A percentile compares a stretch with the other conserved stretches of the same genome.
Conservation (phyloP, 192 early-diverging fungal genomes). For the Coemansia sp. region DNA sequence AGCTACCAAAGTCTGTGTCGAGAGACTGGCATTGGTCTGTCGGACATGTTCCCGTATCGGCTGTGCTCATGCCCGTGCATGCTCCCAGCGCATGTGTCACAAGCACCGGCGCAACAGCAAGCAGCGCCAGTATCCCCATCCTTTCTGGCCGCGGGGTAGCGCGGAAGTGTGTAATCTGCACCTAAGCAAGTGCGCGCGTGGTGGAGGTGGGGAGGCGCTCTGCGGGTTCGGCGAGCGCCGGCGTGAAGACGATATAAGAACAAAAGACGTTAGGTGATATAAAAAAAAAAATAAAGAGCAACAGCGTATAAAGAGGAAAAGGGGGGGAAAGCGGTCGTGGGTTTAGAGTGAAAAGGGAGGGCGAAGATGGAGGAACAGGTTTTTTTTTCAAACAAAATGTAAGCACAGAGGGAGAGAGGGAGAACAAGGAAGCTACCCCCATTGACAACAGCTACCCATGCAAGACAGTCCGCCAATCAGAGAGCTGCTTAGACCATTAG, state of each 20-base stretch:
- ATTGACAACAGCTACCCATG: not conserved
- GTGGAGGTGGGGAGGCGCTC: not conserved
- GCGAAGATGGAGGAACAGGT: slow-evolving; percentile 10
- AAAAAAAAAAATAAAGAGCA: not conserved
- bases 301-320: not conserved
- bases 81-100: slow-evolving; percentile 48
- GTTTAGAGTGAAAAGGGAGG: slow-evolving; percentile 4
- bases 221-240: slow-evolving; percentile 1
- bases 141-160: slow-evolving; percentile 1
- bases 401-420: slow-evolving; percentile 5
- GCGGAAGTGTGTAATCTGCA: not conserved
- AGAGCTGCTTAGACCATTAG: slow-evolving; percentile 3
- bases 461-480: slow-evolving; percentile 16
- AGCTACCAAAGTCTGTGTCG: slow-evolving; percentile 17
- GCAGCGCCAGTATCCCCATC: slow-evolving; percentile 26
- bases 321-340: slow-evolving; percentile 14
- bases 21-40: slow-evolving; percentile 20
- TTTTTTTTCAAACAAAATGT: slow-evolving; percentile 6
- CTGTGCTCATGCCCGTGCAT: slow-evolving; percentile 50
- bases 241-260: not conserved
- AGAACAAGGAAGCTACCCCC: slow-evolving; percentile 6
- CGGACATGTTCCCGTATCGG: slow-evolving; percentile 38
- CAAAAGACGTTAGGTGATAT: not conserved
- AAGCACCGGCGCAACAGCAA: slow-evolving; percentile 24
- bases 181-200: slow-evolving; percentile 8